Evolutionary conservation across 176 grass and related monocot genomes (phyloP), one percentile per base, ranked within the genome.

Genomic region (Elaeis guineensis): DNA sequence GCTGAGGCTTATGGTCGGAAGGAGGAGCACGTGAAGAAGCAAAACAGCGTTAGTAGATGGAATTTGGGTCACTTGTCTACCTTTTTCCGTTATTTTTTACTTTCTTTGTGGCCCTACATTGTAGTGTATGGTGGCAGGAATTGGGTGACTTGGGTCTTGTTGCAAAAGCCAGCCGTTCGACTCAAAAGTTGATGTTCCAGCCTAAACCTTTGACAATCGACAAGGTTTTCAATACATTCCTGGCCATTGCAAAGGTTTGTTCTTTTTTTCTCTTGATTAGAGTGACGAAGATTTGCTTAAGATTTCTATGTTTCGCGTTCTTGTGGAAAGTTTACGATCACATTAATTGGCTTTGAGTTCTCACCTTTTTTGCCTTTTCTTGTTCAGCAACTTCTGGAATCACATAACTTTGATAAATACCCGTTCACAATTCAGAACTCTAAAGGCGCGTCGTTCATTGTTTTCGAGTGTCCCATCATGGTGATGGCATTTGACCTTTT

Each of bases 71-170:
- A 12, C 35, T 44, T 44, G 35, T 12, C 6, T 12, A 44, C 2
- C 9, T 12, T 64, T 58, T 24, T 17, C 61, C 56, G 50, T 15
- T 19, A 19, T 64, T 11, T 6, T 58, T 63, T 5, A 19, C 65
- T 21, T 17, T 14, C 54, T 67, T 61, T 22, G 49, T 17, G 16
- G 16, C 15, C 19, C 17, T 65, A 23, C 49, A 19, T 67, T 60
- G 62, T 51, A 59, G 35, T 12, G 11, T 44, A 44, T 12, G 35
- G 28, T 66, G 75, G 25, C 63, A 97, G 93, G 93, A 91, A 80
- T 67, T 98, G 68, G 93, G 93, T 69, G 93, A 98, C 78, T 81
- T 98, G 70, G 93, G 93, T 49, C 81, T 98, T 70, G 87, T 98
- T 64, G 93, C 93, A 0, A 97, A 97, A 85, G 80, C 85, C 65